Base-by-base conservation (phyloP, 768 basidiomycete genomes). In the Sporobolomyces phaffii region DNA sequence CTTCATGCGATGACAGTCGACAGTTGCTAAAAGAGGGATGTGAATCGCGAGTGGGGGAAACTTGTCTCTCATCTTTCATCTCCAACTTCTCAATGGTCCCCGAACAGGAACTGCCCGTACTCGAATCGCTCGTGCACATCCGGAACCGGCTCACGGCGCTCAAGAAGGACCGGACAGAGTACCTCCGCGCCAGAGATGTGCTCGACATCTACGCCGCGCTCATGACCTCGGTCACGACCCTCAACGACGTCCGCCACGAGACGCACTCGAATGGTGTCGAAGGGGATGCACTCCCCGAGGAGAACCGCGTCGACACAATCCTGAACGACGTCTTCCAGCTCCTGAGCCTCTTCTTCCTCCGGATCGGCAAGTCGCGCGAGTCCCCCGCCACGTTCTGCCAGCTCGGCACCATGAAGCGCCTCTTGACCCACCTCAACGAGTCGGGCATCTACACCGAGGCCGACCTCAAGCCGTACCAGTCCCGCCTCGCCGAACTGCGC, bases 371-470 rank as follows among this genome's bases (percentile, higher is more conserved):
- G 80, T 92, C 90, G 44, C 85, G 87, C 72, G 93, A 97, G 78
- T 87, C 87, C 14, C 93, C 94, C 0, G 94, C 93, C 29, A 91
- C 89, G 0, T 99, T 96, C 78, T 91, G 90, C 69, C 96, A 98
- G 75, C 86, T 98, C 69, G 91, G 91, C 43, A 91, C 88, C 65
- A 96, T 99, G 87, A 81, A 73, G 64, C 60, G 68, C 1, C 64
- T 72, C 24, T 60, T 74, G 24, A 67, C 72, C 0, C 72, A 72
- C 51, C 62, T 97, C 87, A 89, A 92, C 78, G 96, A 99, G 77
- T 91, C 90, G 1, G 88, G 88, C 9, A 87, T 91, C 49, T 98
- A 97, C 79, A 97, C 91, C 72, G 90, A 92, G 75, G 80, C 86
- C 28, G 91, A 96, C 79, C 86, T 98, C 34, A 82, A 83, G 33